Base-by-base conservation (phyloP, 2,329 filamentous ascomycete species). In the Paraphaeosphaeria minitans region DNA sequence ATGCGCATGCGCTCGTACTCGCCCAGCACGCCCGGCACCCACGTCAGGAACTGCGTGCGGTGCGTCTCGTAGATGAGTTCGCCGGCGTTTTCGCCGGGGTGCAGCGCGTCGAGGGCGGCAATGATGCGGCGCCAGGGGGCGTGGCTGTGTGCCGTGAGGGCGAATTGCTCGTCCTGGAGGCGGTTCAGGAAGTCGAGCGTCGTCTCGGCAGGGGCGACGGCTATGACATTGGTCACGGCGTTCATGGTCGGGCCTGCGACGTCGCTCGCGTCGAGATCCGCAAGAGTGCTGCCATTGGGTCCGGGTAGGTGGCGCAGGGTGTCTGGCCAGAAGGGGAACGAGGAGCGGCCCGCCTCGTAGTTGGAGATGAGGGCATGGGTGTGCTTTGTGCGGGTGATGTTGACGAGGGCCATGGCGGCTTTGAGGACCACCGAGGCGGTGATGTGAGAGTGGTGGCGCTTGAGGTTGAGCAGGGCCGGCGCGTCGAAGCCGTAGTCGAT, bases 401-500 rank as follows among this genome's bases (percentile, higher is more conserved):
- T 53, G 27, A 53, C 19, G 29, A 53, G 39, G 27, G 51, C 51
- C 51, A 53, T 53, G 29, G 51, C 51, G n/a, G 51, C 51, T 37
- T 53, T 53, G 41, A 53, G 41, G 12, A 53, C 21, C n/a, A 53
- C 51, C 1, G 51, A 53, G 16, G 51, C 51, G 1, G 51, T 53
- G 51, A 53, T 53, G 27, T 53, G 41, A 12, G 51, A 45, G 27
- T 53, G 51, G 29, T 46, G 51, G 22, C 41, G 41, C 19, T 45
- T 53, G 41, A 53, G 51, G 27, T 53, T 53, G 19, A 53, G 51
- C 1, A 53, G 39, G 4, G 51, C 37, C 5, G 51, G 51, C 5
- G 51, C 51, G 37, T 53, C 51, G 21, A 53, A 53, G 21, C 41
- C 51, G 41, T 53, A 46, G 51, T 53, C 51, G 27, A 53, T 53